Base-by-base conservation (phyloP, 2,329 filamentous ascomycete species). In the Monosporascus cannonballus region DNA sequence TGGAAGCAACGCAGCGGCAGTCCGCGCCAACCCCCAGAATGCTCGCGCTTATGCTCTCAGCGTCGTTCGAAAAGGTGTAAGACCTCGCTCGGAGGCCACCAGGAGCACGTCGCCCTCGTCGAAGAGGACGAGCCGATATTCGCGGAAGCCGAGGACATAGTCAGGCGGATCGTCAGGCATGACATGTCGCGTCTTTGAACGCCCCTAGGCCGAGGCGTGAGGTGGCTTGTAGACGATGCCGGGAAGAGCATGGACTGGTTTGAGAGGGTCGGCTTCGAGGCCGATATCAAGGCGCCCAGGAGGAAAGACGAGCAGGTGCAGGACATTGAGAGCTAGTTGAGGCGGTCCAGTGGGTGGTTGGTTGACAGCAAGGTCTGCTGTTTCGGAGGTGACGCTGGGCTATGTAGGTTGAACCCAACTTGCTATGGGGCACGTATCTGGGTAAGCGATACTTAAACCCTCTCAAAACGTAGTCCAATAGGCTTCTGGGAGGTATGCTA, bases 11-110 rank as follows among this genome's bases (percentile, higher is more conserved):
- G 27, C 27, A 30, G 9, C 27, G 11, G 27, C 27, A 49, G n/a
- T 51, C 53, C 11, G 20, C 18, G 22, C 50, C 54, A 48, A 53
- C 55, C 0, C 61, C 63, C 48, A 65, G 49, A 36, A 80, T 87
- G 51, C 73, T 84, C 47, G 83, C 81, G 20, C 71, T 85, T 3
- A 86, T 83, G 3, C 78, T 83, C 49, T 74, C 85, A 56, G 56
- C 73, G 1, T 63, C 67, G 6, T 80, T 77, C 2, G 22, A 67
- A 1, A 66, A 67, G 0, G 78, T 82, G 2, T 69, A 79, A 63
- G 68, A 67, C n/a, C 74, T 85, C 17, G 59, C 66, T 7, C 49
- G 67, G n/a, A 69, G 72, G 53, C 74, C 74, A 75, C 1, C 62
- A 76, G 4, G 27, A 30, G 27, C 56, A 57, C 39, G 73, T 76